phyloP scores from a whole-genome alignment of 768 basidiomycete genomes.

The Thelephora ganbajun region DNA sequence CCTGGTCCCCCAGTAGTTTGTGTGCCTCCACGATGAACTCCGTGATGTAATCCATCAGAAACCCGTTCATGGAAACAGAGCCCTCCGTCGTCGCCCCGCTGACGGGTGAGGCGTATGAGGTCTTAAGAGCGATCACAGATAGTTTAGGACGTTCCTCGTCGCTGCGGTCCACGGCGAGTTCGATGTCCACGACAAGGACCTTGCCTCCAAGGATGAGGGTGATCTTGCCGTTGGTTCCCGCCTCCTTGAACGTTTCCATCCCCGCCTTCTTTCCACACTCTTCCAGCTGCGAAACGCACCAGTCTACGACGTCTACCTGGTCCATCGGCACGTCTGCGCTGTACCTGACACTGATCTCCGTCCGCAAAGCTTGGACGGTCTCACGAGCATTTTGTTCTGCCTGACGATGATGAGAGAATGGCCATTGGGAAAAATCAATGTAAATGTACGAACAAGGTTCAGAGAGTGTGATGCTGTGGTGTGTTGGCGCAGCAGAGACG shows the following conservation, averaged over 20 bases:
- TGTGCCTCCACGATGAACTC: constrained; percentile 49
- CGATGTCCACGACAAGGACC: constrained; percentile 68
- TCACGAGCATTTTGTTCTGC: constrained; percentile 39
- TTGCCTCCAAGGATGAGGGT: constrained; percentile 63
- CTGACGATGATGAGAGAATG: constrained; percentile 19
- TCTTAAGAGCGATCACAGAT: constrained; percentile 46
- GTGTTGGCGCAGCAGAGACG: constrained; percentile 56
- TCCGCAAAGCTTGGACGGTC: constrained; percentile 31
- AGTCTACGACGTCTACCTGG: constrained; percentile 28
- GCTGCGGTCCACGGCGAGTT: constrained; percentile 35
- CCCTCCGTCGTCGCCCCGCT: constrained; percentile 24
- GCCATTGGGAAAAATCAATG: constrained; percentile 4
- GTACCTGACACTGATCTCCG: constrained; percentile 33
- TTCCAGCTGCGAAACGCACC: constrained; percentile 46
- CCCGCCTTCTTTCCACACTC: constrained; percentile 50
- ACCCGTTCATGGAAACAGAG: constrained; percentile 46
- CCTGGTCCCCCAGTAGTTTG: constrained; percentile 32
- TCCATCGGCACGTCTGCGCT: constrained; percentile 54
- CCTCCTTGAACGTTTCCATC: constrained; percentile 65
- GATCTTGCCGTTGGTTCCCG: constrained; percentile 29
- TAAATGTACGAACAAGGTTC: constrained; percentile 28
- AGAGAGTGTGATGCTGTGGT: constrained; percentile 37
- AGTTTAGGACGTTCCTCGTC: constrained; percentile 24
- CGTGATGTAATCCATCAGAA: constrained; percentile 41
- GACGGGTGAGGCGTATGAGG: constrained; percentile 51